Percentiles rank a stretch among this genome's conserved stretches.
Conservation (phyloP, 345 rosid species). For the Odontarrhena argentea region DNA sequence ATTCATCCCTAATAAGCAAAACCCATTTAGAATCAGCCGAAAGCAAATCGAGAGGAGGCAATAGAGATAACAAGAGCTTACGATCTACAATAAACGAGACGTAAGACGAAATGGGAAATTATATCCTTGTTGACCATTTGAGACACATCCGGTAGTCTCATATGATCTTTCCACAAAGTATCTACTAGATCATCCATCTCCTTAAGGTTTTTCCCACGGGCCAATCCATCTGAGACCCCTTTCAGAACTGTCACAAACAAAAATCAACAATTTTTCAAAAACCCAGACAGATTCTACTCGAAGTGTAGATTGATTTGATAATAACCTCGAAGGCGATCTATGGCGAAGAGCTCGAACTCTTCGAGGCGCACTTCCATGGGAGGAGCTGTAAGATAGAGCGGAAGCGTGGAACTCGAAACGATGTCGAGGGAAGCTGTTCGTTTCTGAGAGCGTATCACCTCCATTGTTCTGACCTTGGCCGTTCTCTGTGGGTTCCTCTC, state of each 20-base stretch:
- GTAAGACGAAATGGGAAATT: slow-evolving; percentile 80
- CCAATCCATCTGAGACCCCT: slow-evolving; percentile 72
- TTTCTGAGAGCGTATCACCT: slow-evolving; percentile 48
- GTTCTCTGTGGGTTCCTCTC: not conserved
- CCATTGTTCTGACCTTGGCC: slow-evolving; percentile 46
- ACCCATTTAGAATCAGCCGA: not conserved
- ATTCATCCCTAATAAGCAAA: slow-evolving; percentile 61
- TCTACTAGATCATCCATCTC: slow-evolving; percentile 69
- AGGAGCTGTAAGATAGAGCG: slow-evolving; percentile 77
- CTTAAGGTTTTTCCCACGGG: slow-evolving; percentile 75
- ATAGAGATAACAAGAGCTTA: slow-evolving; percentile 37
- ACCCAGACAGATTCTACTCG: not conserved
- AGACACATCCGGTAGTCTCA: slow-evolving; percentile 57
- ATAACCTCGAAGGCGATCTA: slow-evolving; percentile 87
- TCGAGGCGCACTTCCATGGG: slow-evolving; percentile 84
- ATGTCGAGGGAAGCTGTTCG: slow-evolving; percentile 30
- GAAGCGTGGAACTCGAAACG: slow-evolving; percentile 49
- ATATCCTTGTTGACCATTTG: slow-evolving; percentile 66
- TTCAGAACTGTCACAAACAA: slow-evolving; percentile 60
- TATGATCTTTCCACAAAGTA: slow-evolving; percentile 63
- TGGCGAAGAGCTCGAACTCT: slow-evolving; percentile 89
- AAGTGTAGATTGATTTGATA: not conserved
- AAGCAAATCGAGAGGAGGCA: not conserved
- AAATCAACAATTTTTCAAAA: not conserved
- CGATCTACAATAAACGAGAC: slow-evolving; percentile 94